phyloP scores from a whole-genome alignment of 2,329 filamentous ascomycete species.

The Lanzia echinophila region DNA sequence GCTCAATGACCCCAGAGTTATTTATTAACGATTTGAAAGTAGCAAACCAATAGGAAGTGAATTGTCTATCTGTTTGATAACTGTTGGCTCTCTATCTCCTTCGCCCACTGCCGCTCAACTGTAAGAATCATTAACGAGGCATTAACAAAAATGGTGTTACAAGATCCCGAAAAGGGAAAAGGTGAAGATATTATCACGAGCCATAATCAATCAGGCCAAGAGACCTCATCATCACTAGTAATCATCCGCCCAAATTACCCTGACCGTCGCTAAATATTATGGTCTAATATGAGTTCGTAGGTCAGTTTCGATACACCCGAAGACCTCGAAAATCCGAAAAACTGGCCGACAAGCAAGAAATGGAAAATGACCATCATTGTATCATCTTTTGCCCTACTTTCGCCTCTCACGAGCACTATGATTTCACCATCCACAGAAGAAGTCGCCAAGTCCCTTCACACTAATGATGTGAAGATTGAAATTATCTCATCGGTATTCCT shows the following conservation, averaged over 20 bases:
- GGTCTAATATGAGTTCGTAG: background rate
- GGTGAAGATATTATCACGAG: too few species aligned
- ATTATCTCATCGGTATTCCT: background rate
- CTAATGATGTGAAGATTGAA: background rate
- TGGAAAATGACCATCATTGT: background rate
- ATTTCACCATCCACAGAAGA: background rate
- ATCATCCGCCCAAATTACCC: background rate
- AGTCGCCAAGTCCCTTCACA: background rate
- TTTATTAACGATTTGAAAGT: too few species aligned
- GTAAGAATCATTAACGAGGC: too few species aligned
- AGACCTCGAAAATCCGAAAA: background rate
- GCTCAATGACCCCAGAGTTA: too few species aligned
- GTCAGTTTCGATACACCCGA: background rate
- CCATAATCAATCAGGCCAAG: too few species aligned
- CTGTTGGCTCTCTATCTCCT: too few species aligned
- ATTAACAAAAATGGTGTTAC: too few species aligned
- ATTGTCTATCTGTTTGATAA: too few species aligned
- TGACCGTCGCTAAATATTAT: background rate
- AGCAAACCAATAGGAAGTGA: too few species aligned
- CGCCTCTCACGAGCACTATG: conserved; percentile 1
- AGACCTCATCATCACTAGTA: background rate
- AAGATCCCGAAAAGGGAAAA: too few species aligned
- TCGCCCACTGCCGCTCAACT: too few species aligned
- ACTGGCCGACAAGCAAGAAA: background rate
- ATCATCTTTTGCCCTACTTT: background rate